A percentile compares a stretch with the other conserved stretches of the same genome.
These are phyloP conservation scores for Musa schizocarpa DNA, from an alignment of 176 grass and related monocot species.

Conservation along the genomic window DNA sequence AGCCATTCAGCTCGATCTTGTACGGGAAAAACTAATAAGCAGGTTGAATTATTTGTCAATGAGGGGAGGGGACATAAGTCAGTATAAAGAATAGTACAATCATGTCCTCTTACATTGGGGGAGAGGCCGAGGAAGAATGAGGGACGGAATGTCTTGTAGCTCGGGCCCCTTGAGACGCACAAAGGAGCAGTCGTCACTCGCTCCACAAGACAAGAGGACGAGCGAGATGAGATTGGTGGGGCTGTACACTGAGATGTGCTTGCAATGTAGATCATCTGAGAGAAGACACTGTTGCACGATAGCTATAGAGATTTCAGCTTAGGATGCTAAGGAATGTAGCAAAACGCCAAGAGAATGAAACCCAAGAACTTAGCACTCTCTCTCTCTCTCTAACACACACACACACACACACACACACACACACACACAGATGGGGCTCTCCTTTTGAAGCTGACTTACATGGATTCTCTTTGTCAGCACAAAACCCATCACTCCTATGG, in stretches of 20 bases:
- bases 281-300: background rate
- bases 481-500: background rate
- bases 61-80: background rate
- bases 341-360: constrained; percentile 11
- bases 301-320: constrained; percentile 2
- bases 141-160: constrained; percentile 9
- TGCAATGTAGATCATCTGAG: background rate
- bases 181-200: background rate
- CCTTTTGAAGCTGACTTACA: background rate
- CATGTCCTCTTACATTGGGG: background rate
- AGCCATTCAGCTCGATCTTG: background rate
- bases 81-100: background rate
- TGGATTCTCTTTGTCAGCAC: constrained; percentile 1
- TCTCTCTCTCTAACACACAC: background rate
- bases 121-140: constrained; percentile 2
- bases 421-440: background rate
- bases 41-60: background rate
- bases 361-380: background rate
- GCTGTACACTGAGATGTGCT: background rate
- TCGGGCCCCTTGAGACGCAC: constrained; percentile 3
- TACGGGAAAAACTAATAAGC: background rate
- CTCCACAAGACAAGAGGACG: background rate
- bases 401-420: background rate
- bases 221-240: constrained; percentile 5
- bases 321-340: constrained; percentile 10